Evolutionary conservation across 2,329 filamentous ascomycete genomes (phyloP).

Genomic region (Ceratocystiopsis sp.): DNA sequence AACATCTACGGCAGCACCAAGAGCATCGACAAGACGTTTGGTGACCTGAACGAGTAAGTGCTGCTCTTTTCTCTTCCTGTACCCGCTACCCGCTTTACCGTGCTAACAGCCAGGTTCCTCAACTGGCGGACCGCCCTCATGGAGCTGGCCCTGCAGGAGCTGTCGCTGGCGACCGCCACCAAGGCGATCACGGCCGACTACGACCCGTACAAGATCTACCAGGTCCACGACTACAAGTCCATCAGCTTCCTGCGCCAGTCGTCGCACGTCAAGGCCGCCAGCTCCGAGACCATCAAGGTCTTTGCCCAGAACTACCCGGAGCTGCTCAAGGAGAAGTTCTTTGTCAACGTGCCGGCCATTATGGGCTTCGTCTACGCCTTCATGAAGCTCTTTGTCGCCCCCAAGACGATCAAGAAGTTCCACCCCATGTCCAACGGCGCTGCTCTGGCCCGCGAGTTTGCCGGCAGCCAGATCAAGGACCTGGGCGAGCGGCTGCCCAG

Average conservation of each 20-base stretch:
- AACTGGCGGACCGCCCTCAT: slow-evolving; percentile 81
- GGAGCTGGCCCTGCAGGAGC: slow-evolving; percentile 65
- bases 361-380: slow-evolving; percentile 77
- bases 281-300: slow-evolving; percentile 63
- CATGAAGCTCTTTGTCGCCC: slow-evolving; percentile 59
- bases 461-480: slow-evolving; percentile 27
- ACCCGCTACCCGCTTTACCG: no score
- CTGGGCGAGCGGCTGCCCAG: slow-evolving; percentile 51
- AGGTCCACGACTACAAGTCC: slow-evolving; percentile 84
- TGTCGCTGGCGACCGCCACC: slow-evolving; percentile 53
- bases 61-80: background rate
- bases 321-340: slow-evolving; percentile 79
- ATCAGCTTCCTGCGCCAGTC: slow-evolving; percentile 78
- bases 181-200: slow-evolving; percentile 53
- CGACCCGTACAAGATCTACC: slow-evolving; percentile 80
- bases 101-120: slow-evolving; percentile 48
- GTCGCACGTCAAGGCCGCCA: slow-evolving; percentile 56
- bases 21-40: slow-evolving; percentile 65
- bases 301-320: slow-evolving; percentile 79
- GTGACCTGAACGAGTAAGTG: slow-evolving; percentile 60
- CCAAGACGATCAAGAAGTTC: slow-evolving; percentile 63
- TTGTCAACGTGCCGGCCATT: slow-evolving; percentile 78
- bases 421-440: slow-evolving; percentile 60
- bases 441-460: slow-evolving; percentile 45
- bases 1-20: slow-evolving; percentile 86